Evolutionary conservation across 2,329 filamentous ascomycete species (phyloP), one percentile per base, ranked within the genome.

Genomic region (Beauveria australis): DNA sequence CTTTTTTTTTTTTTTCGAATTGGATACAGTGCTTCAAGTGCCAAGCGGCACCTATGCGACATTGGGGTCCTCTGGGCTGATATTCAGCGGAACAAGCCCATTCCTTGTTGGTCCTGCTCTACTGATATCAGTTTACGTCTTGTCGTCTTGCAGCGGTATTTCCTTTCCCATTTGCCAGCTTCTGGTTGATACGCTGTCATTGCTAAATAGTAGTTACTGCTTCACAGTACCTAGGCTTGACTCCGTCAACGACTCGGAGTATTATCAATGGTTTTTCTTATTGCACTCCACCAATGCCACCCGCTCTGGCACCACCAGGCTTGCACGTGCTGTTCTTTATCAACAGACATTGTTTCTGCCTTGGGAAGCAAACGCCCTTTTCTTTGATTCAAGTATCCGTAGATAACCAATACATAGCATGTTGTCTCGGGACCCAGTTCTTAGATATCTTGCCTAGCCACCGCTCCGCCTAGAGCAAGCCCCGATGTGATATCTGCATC

Each of bases 61-160:
- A 12, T 37, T 37, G 12, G 30, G 30, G 33, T 37, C 33, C 33
- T 37, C 33, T 37, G 12, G 33, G 53, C 53, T 47, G 53, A 43
- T 46, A 53, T 53, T 53, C 47, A 59, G 48, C 57, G 49, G 40
- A 53, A 53, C 48, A 47, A 40, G 41, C 41, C 57, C 48, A 49
- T 53, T 44, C 41, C 28, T 41, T 53, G 37, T 30, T 37, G 33
- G 33, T 37, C 14, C 33, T 37, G 33, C 33, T 37, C 33, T 16
- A 12, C 12, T 14, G 33, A 37, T 37, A 16, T 10, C 33, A 37
- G 12, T 16, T 37, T 16, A 33, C 30, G 12, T 30, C 30, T 30
- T 30, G 28, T 8, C 28, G 9, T 30, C 9, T 33, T 33, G 30
- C 30, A 33, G 30, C 30, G 3, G 10, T 37, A 16, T 16, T 37